A percentile compares a stretch with the other conserved stretches of the same genome.
Conservation (phyloP, 2,329 filamentous ascomycete species). For the Elsinoe ampelina region DNA sequence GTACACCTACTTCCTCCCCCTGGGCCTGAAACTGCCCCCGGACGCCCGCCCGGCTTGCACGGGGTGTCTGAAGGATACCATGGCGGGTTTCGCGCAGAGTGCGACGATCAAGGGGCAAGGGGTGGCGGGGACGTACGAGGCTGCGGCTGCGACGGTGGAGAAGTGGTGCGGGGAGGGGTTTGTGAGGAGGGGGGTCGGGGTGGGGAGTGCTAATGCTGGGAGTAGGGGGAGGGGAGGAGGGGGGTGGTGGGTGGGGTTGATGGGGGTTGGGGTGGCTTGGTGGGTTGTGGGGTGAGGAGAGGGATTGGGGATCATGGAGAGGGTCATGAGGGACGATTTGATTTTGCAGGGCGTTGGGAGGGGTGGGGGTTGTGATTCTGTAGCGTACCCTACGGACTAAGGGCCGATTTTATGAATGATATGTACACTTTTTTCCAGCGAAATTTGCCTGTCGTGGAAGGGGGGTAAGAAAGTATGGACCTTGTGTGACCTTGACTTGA, state of each 20-base stretch:
- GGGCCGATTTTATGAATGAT: too few species aligned
- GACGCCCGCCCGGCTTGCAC: conserved; percentile 64
- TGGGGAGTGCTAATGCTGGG: background rate
- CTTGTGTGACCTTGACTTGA: background rate
- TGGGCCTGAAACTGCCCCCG: conserved; percentile 61
- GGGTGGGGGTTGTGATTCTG: background rate
- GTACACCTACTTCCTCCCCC: conserved; percentile 77
- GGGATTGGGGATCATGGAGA: background rate
- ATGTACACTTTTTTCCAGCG: too few species aligned
- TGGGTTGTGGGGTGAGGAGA: background rate
- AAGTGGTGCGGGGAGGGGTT: conserved; percentile 49
- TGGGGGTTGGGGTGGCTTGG: background rate
- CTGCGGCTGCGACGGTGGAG: conserved; percentile 66
- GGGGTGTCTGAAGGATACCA: conserved; percentile 66
- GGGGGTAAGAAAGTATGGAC: background rate
- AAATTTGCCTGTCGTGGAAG: too few species aligned
- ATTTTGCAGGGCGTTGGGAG: background rate
- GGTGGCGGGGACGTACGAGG: conserved; percentile 58
- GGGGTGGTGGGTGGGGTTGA: background rate
- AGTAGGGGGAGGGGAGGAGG: background rate
- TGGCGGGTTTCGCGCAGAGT: conserved; percentile 67
- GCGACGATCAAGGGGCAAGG: conserved; percentile 57
- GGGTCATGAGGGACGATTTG: background rate
- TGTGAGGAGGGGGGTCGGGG: conserved; percentile 38
- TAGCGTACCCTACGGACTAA: background rate